Base-by-base conservation (phyloP, 1,139 yeast genomes). In the Kurtzmaniella quercitrusa region DNA sequence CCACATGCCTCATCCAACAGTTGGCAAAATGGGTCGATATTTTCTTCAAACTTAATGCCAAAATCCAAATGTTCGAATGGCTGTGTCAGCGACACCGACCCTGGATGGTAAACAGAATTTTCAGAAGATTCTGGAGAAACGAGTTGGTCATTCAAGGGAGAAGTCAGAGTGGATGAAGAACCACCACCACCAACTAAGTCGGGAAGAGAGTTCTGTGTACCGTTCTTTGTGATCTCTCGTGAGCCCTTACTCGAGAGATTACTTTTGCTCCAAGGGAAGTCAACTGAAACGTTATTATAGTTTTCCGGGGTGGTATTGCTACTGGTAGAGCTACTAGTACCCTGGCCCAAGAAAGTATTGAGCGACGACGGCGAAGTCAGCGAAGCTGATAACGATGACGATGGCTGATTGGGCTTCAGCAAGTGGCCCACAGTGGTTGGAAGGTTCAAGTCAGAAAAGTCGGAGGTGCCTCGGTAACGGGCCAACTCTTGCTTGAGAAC, bases 1-100 rank as follows among this genome's bases (percentile, higher is more conserved):
- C 96, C 97, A 62, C 98, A 91, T 0, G 91, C 97, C 58, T 81
- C 76, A 48, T 78, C 78, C 53, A 91, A 71, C 54, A 82, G 78
- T 21, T 76, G 77, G 57, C 98, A 91, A 56, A 91, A 91, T 39
- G 82, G 83, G 49, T 72, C 74, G 16, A 66, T 60, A 49, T 68
- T 61, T 49, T 73, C 78, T 33, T 72, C 76, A 49, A 70, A 73
- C 23, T 56, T 57, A 15, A 52, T 50, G 9, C 53, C 48, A 34
- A 58, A 48, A 18, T 55, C 59, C 20, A 49, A 49, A 11, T 40
- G 44, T 35, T 60, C 65, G 39, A 45, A 48, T 32, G 51, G 48
- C 15, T 30, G 34, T 26, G 45, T 46, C 5, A 51, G 42, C 18
- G 50, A 45, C n/a, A 48, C 47, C 1, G 54, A 50, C 22, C 50